Evolutionary conservation across 2,329 filamentous ascomycete species (phyloP).

Genomic region (Gliomastix tumulicola): DNA sequence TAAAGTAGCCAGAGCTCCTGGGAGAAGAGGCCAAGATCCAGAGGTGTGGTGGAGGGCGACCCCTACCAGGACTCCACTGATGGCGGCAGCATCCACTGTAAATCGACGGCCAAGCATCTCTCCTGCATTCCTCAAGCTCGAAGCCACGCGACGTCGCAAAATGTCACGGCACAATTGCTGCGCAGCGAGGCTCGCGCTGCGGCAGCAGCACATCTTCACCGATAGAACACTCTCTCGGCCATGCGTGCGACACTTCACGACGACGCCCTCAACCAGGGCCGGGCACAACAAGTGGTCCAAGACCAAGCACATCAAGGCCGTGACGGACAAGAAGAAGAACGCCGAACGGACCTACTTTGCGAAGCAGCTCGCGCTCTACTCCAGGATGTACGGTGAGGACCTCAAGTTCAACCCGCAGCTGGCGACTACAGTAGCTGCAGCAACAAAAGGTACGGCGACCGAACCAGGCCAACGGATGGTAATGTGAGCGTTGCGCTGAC

Average conservation of each 20-base stretch:
- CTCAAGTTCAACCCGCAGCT: constrained; percentile 69
- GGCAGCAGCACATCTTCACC: too few species aligned
- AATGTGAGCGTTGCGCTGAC: neutral
- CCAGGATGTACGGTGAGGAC: constrained; percentile 74
- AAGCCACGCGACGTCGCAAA: too few species aligned
- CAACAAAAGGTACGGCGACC: constrained; percentile 73
- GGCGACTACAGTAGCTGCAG: constrained; percentile 62
- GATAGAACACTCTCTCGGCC: too few species aligned
- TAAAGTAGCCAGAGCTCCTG: too few species aligned
- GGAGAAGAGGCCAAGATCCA: too few species aligned
- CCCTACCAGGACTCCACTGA: too few species aligned
- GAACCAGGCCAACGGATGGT: neutral
- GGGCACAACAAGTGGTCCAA: constrained; percentile 95
- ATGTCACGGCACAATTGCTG: too few species aligned
- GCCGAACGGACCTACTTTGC: constrained; percentile 60
- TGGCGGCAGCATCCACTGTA: too few species aligned
- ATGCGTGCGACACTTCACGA: constrained; percentile 42
- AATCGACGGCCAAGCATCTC: too few species aligned
- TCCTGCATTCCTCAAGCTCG: too few species aligned
- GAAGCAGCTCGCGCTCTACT: constrained; percentile 67
- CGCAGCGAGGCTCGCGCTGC: neutral
- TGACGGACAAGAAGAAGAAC: constrained; percentile 74
- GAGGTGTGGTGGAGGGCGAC: too few species aligned
- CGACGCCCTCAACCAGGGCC: constrained; percentile 38
- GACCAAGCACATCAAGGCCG: constrained; percentile 91